Evolutionary conservation across 495 filamentous ascomycete species (phyloP).

Genomic region (Penicillium goetzii): DNA sequence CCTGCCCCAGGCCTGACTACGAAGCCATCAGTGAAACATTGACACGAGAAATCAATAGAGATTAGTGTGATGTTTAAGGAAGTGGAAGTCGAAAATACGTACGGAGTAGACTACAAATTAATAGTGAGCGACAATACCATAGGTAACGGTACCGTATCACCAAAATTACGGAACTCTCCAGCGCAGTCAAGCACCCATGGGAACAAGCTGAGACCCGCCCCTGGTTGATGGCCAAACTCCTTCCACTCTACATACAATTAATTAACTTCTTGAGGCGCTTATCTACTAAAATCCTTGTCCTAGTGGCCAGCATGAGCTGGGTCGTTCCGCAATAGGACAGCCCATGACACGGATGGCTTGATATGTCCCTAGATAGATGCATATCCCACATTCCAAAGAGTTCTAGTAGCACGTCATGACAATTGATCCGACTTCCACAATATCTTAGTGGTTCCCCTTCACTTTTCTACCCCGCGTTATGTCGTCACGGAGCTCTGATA

Average conservation of each 20-base stretch:
- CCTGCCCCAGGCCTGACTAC: background rate
- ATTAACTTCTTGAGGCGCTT: background rate
- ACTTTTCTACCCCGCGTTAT: constrained; percentile 21
- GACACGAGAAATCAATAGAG: background rate
- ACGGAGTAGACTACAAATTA: too few relatives aligned
- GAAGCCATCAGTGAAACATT: background rate
- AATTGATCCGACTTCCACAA: background rate
- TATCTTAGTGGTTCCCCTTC: constrained; percentile 7
- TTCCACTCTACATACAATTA: background rate
- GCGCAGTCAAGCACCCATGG: background rate
- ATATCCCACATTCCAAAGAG: background rate
- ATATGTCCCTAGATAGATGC: constrained; percentile 3
- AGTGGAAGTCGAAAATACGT: background rate
- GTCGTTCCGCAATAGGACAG: constrained; percentile 25
- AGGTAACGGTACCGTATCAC: background rate
- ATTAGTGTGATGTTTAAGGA: background rate
- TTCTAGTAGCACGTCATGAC: constrained; percentile 32
- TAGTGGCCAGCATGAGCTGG: constrained; percentile 17
- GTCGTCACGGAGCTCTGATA: constrained; percentile 25
- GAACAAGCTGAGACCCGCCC: background rate
- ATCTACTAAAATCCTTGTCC: background rate
- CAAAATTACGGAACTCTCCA: background rate
- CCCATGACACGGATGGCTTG: constrained; percentile 24
- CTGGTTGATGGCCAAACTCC: background rate
- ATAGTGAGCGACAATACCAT: too few relatives aligned